A percentile compares a stretch with the other conserved stretches of the same genome.
Evolutionary conservation across 2,329 filamentous ascomycete species (phyloP).

Genomic region (Fulvia fulva): DNA sequence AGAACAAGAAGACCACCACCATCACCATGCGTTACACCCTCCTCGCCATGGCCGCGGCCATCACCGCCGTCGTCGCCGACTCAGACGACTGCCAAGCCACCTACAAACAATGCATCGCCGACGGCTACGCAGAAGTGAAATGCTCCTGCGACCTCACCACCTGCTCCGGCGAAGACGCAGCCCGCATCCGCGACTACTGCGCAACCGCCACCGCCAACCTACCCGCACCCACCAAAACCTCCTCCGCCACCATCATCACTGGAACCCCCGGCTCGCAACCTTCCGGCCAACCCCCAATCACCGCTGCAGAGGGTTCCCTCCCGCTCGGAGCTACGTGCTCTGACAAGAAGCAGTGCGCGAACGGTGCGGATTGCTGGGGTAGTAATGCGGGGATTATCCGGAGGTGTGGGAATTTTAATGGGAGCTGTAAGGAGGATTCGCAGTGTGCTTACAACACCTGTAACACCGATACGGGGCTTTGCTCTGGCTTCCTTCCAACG

Average conservation of each 20-base stretch:
- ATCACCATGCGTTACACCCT: constrained; percentile 17
- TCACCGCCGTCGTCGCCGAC: neutral
- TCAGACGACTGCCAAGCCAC: neutral
- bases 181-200: neutral
- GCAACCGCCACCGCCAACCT: neutral
- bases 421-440: constrained; percentile 11
- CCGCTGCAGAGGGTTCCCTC: constrained; percentile 15
- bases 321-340: constrained; percentile 15
- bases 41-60: constrained; percentile 11
- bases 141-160: neutral
- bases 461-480: constrained; percentile 8
- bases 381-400: constrained; percentile 6
- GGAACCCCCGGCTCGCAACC: constrained; percentile 3
- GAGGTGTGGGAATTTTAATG: constrained; percentile 19
- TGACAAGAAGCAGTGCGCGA: constrained; percentile 12
- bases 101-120: neutral
- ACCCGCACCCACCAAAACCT: neutral
- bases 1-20: neutral
- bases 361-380: constrained; percentile 17
- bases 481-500: constrained; percentile 6
- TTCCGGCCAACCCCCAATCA: constrained; percentile 1
- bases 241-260: neutral
- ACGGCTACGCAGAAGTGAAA: neutral
- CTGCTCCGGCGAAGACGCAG: neutral
- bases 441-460: constrained; percentile 23